Evolutionary conservation across 495 filamentous ascomycete species (phyloP), one percentile per base, ranked within the genome.

Genomic region (Clavariopsis aquatica): DNA sequence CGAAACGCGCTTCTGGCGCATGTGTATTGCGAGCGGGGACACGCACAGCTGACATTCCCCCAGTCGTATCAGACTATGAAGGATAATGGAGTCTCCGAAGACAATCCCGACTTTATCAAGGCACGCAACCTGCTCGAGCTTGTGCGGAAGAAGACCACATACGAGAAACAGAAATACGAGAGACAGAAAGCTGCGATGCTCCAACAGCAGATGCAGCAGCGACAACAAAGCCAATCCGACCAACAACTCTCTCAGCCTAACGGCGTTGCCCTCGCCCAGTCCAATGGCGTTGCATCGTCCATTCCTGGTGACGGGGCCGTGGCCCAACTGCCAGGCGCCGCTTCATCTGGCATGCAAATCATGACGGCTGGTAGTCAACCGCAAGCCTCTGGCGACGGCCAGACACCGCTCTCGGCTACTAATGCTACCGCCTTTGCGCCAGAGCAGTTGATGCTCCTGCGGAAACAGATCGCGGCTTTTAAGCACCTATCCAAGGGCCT

Each of bases 31-130:
- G 24, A 26, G 17, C 49, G 28, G 10, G 15, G n/a, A 6, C 45
- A 26, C 29, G 19, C 34, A 24, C 9, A 22, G 46, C 52, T 69
- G 34, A 61, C 59, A 23, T 17, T n/a, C 29, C 9, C 45, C 36
- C 72, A 96, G 91, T 91, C 88, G 77, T 93, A 84, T 71, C 85
- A 89, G 65, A 86, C 89, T 74, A 87, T 96, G 86, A 89, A 90
- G 79, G 79, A 85, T 27, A 80, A 86, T 62, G 89, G 90, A 36
- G 85, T 93, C 19, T 81, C 85, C 17, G 81, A 84, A 58, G 86
- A 81, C 62, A 89, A 96, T 71, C 91, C 92, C 36, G 92, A 96
- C 73, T 89, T 87, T 69, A 77, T 88, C 56, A 93, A 91, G 76
- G 82, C 83, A 15, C 84, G 88, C 52, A 80, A 85, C 23, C 80